phyloP scores from a whole-genome alignment of 2,329 filamentous ascomycete genomes.

The Colletotrichum echinochloae region DNA sequence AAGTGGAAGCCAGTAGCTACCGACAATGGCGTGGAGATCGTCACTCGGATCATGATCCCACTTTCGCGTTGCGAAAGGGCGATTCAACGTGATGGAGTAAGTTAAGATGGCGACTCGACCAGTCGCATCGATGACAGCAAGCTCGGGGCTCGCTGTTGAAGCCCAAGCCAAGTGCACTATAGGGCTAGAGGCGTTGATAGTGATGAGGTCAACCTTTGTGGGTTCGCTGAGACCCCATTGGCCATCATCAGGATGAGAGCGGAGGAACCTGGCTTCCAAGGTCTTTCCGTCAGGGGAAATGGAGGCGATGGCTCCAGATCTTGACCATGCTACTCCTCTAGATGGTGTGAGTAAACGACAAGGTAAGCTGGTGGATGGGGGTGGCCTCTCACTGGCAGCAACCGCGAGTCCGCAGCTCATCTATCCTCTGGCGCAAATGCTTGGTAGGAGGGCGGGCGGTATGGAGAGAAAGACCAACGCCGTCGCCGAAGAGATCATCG shows the following conservation, averaged over 20 bases:
- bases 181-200: conserved; percentile 71
- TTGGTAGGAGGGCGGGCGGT: conserved; percentile 67
- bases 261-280: conserved; percentile 79
- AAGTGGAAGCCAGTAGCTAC: conserved; percentile 85
- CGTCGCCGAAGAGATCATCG: conserved; percentile 82
- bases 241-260: conserved; percentile 75
- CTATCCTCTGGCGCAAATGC: conserved; percentile 77
- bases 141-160: conserved; percentile 76
- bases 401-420: conserved; percentile 80
- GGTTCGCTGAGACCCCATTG: conserved; percentile 82
- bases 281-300: conserved; percentile 78
- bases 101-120: conserved; percentile 82
- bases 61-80: conserved; percentile 70
- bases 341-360: conserved; percentile 18
- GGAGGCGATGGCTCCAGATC: conserved; percentile 84
- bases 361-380: conserved; percentile 41
- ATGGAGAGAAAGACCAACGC: conserved; percentile 68
- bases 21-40: conserved; percentile 82
- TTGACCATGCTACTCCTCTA: conserved; percentile 90
- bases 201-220: conserved; percentile 71
- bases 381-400: conserved; percentile 78
- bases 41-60: conserved; percentile 77
- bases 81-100: conserved; percentile 79
- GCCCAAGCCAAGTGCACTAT: conserved; percentile 89
- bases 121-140: conserved; percentile 84